phyloP scores from a whole-genome alignment of 179 eudicot genomes.

The Carnegiea gigantea region DNA sequence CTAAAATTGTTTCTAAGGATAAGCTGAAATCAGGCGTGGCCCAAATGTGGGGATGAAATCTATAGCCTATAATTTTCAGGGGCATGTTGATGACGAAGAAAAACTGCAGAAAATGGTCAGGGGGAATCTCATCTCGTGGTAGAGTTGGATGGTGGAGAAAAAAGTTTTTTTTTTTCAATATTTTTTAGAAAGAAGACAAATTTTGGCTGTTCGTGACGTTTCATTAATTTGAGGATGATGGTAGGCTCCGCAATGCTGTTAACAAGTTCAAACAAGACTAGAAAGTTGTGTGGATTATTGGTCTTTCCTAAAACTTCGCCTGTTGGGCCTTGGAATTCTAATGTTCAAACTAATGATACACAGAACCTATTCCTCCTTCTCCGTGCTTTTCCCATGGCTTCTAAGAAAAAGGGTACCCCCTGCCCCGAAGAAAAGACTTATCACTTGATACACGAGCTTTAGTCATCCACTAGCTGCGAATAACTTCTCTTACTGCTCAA shows the following conservation, averaged over 20 bases:
- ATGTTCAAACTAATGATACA: not conserved
- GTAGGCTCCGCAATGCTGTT: not conserved
- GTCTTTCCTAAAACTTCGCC: not conserved
- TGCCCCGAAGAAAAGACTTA: too few species aligned
- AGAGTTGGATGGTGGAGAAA: constrained; percentile 27
- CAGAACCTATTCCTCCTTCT: not conserved
- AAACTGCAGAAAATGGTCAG: constrained; percentile 19
- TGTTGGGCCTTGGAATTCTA: not conserved
- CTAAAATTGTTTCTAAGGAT: not conserved
- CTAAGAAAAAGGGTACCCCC: too few species aligned
- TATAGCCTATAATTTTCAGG: not conserved
- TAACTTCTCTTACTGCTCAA: too few species aligned
- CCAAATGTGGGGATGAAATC: constrained; percentile 11
- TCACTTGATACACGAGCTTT: too few species aligned
- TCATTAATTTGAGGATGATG: not conserved
- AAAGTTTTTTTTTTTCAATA: too few species aligned
- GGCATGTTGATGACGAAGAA: constrained; percentile 8
- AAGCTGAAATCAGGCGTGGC: constrained; percentile 3
- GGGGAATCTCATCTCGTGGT: constrained; percentile 21
- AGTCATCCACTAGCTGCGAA: too few species aligned
- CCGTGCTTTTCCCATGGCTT: too few species aligned
- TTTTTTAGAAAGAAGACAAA: constrained; percentile 4
- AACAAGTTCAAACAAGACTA: not conserved
- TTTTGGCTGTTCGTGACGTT: not conserved
- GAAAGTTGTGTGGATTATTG: not conserved